phyloP scores from a whole-genome alignment of 2,329 filamentous ascomycete species.

The Ceratocystis alfenasii region DNA sequence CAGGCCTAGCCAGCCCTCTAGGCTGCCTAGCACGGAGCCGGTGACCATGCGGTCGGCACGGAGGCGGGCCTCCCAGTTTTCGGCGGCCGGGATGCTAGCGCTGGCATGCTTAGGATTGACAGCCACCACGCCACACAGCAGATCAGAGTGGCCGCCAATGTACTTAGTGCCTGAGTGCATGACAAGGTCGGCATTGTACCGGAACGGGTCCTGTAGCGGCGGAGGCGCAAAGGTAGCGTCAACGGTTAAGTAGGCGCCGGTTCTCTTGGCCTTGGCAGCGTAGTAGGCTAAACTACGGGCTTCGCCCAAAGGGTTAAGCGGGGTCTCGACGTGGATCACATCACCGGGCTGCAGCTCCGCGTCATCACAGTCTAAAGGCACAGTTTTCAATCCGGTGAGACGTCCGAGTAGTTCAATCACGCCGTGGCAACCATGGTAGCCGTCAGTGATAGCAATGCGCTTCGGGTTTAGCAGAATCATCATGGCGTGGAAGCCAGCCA shows the following conservation, averaged over 20 bases:
- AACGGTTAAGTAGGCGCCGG: slow-evolving; percentile 66
- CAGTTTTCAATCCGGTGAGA: slow-evolving; percentile 60
- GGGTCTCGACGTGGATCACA: slow-evolving; percentile 83
- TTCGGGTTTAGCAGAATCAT: slow-evolving; percentile 74
- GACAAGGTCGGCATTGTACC: slow-evolving; percentile 67
- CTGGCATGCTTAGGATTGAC: slow-evolving; percentile 41
- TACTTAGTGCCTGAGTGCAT: slow-evolving; percentile 97
- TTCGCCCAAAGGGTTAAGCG: slow-evolving; percentile 79
- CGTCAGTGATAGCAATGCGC: slow-evolving; percentile 67
- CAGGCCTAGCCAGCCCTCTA: slow-evolving; percentile 88
- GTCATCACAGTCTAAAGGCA: slow-evolving; percentile 57
- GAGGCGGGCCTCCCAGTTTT: slow-evolving; percentile 47
- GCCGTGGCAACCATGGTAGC: slow-evolving; percentile 90
- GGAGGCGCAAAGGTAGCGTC: slow-evolving; percentile 92
- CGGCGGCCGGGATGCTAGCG: slow-evolving; percentile 28
- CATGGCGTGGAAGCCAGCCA: slow-evolving; percentile 79
- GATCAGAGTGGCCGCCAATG: slow-evolving; percentile 85
- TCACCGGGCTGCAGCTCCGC: slow-evolving; percentile 63
- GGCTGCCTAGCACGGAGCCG: slow-evolving; percentile 72
- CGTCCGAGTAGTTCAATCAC: slow-evolving; percentile 63
- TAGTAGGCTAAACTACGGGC: slow-evolving; percentile 62
- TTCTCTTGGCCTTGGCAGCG: slow-evolving; percentile 56
- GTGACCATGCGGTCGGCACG: slow-evolving; percentile 60
- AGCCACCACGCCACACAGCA: slow-evolving; percentile 76
- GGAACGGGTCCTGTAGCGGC: slow-evolving; percentile 74